Base-by-base conservation (phyloP, 2,329 filamentous ascomycete genomes). In the Aspergillus nomiae region DNA sequence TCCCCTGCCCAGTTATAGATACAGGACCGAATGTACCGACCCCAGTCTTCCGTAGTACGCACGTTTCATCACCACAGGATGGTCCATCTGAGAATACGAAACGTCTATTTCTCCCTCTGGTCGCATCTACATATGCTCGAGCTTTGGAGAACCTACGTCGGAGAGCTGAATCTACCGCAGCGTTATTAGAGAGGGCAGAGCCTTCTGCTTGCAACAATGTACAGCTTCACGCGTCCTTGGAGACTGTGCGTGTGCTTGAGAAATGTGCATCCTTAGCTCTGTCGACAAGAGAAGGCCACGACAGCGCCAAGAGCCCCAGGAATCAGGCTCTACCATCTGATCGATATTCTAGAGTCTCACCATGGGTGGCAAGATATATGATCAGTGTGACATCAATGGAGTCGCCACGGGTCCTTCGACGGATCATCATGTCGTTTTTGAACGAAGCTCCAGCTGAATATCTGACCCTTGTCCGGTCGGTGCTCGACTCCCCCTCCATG, bases 341-440 rank as follows among this genome's bases (percentile, higher is more conserved):
- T 10, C 11, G 62, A 24, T 59, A 70, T 14, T 65, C 65, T 11
- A 62, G 67, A 11, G 71, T 79, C 32, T 73, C 76, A 1, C 70
- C 73, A 5, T 80, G 78, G 78, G 68, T 80, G 14, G 69, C 72
- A 21, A 64, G 58, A 4, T 80, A 80, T 65, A 70, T 76, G 34
- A 74, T 74, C 59, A 76, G 73, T 3, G 69, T 78, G 2, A 74
- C 80, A 8, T 75, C 72, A 43, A 74, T 73, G 60, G 61, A 67
- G 12, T 67, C 73, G 7, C 76, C 75, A 0, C 72, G 68, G 3
- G 70, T 77, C 0, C 70, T 78, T 1, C 72, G 79, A 8, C 69
- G 80, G 2, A 75, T 70, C 0, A 74, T 82, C 48, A 79, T 78
- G 68, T 73, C 78, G 2, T 81, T 81, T n/a, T 43, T 82, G 4